These are phyloP conservation scores for Ceratobasidium sp. DNA, from an alignment of 1,284 basidiomycete species.

Conservation along the genomic window DNA sequence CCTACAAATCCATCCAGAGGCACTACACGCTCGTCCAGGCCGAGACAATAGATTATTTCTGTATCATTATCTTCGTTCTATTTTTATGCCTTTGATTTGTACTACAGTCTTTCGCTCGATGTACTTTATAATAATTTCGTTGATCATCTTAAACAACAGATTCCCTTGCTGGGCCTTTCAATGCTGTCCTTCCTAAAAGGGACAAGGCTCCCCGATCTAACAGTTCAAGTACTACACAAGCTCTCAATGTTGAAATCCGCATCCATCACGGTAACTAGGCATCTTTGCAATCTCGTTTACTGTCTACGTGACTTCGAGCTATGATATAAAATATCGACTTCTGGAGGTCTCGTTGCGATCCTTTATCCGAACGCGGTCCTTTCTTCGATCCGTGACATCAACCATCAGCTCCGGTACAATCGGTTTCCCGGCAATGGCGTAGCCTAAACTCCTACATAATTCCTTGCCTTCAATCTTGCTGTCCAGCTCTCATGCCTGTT, in stretches of 20 bases:
- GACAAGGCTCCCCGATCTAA: background rate
- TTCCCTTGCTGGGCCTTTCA: background rate
- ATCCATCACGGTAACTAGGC: too few relatives aligned
- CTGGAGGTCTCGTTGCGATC: background rate
- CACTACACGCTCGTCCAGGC: background rate
- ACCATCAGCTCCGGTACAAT: background rate
- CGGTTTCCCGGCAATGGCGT: background rate
- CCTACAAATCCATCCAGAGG: background rate
- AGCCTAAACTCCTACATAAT: background rate
- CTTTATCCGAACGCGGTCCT: background rate
- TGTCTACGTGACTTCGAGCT: too few relatives aligned
- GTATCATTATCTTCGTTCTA: conserved; percentile 12
- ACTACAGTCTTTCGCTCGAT: background rate
- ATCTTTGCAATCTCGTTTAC: too few relatives aligned
- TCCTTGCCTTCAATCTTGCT: background rate
- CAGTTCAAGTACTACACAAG: background rate
- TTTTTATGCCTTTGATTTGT: conserved; percentile 5
- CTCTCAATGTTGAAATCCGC: too few relatives aligned
- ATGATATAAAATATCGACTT: too few relatives aligned
- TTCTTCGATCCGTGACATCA: background rate
- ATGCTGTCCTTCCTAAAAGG: background rate
- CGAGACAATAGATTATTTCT: background rate
- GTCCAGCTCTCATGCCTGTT: background rate
- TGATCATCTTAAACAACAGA: background rate
- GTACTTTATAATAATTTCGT: background rate